phyloP scores from a whole-genome alignment of 495 filamentous ascomycete species.

The Penicillium waksmanii region DNA sequence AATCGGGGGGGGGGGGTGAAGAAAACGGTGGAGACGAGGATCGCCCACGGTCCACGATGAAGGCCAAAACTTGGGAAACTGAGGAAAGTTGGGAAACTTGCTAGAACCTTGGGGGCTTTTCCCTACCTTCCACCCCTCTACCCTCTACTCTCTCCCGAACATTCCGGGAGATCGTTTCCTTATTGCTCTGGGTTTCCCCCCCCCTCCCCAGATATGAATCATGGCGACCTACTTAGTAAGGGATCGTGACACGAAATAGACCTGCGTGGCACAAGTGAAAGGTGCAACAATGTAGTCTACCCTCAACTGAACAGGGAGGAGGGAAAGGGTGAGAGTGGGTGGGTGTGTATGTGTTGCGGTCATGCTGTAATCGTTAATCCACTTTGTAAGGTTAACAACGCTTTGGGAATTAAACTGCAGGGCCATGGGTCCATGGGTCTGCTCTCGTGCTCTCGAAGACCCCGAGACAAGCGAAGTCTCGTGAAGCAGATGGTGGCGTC shows the following conservation, averaged over 20 bases:
- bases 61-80: slow-evolving; percentile 1
- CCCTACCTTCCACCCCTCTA: not conserved
- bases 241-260: slow-evolving; percentile 6
- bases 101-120: not conserved
- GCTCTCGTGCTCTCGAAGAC: slow-evolving; percentile 5
- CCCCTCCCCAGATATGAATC: slow-evolving; percentile 12
- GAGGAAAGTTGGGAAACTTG: not conserved
- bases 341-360: not conserved
- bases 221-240: slow-evolving; percentile 17
- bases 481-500: slow-evolving; percentile 19
- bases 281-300: not conserved
- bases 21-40: slow-evolving; percentile 27
- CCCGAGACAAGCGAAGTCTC: slow-evolving; percentile 6
- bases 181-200: not conserved
- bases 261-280: slow-evolving; percentile 3
- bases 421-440: slow-evolving; percentile 1
- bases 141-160: not conserved
- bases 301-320: not conserved
- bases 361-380: not conserved
- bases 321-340: not conserved
- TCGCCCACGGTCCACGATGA: slow-evolving; percentile 24
- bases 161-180: slow-evolving; percentile 16
- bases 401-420: not conserved
- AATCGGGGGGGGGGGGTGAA: slow-evolving; percentile 10
- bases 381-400: not conserved